These are phyloP conservation scores for Terana coerulea DNA, from an alignment of 768 basidiomycete genomes.

Conservation along the genomic window DNA sequence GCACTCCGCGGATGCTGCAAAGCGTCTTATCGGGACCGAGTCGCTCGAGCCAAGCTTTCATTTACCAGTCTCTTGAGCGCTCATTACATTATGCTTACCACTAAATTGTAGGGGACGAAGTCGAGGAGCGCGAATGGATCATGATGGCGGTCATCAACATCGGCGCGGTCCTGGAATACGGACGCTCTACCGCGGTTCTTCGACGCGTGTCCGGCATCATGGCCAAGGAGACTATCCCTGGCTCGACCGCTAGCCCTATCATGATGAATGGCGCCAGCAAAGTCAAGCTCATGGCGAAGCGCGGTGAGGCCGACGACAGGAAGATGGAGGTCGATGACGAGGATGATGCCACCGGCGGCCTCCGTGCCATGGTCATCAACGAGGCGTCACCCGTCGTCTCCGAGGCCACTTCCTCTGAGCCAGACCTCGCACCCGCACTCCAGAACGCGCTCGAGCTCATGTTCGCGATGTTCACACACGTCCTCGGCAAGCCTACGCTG, in stretches of 20 bases:
- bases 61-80: too few relatives aligned
- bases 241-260: slow-evolving; percentile 38
- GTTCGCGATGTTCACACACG: slow-evolving; percentile 71
- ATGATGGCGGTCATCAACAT: slow-evolving; percentile 94
- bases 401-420: slow-evolving; percentile 25
- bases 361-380: slow-evolving; percentile 18
- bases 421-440: slow-evolving; percentile 62
- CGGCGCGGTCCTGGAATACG: slow-evolving; percentile 82
- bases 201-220: slow-evolving; percentile 52
- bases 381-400: slow-evolving; percentile 32
- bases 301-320: slow-evolving; percentile 40
- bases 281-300: slow-evolving; percentile 33
- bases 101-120: slow-evolving; percentile 28
- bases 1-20: too few relatives aligned
- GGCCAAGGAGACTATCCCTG: slow-evolving; percentile 30
- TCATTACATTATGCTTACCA: too few relatives aligned
- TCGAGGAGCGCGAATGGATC: slow-evolving; percentile 87
- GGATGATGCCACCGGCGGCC: slow-evolving; percentile 22
- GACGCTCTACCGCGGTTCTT: slow-evolving; percentile 67
- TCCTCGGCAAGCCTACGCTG: slow-evolving; percentile 60
- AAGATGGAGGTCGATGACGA: slow-evolving; percentile 66
- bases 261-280: slow-evolving; percentile 42
- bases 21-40: too few relatives aligned
- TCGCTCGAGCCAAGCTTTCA: too few relatives aligned
- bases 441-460: slow-evolving; percentile 74